Base-by-base conservation (phyloP, 257 asterid species). In the Gardenia jasminoides region DNA sequence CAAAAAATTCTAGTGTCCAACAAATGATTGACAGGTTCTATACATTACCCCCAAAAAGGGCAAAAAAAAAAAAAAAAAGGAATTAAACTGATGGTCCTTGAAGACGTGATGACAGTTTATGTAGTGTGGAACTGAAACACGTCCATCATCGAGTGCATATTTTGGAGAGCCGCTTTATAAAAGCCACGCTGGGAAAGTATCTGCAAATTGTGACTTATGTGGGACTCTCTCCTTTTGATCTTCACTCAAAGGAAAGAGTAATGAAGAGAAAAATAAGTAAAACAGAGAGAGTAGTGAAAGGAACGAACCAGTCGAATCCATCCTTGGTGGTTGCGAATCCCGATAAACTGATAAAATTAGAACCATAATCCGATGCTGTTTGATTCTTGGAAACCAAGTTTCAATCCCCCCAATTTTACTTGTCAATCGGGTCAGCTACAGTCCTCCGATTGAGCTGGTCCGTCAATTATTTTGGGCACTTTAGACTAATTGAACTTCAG, bases 161-260 rank as follows among this genome's bases (percentile, higher is more conserved):
- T 39, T 70, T 58, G 64, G 81, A 33, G 77, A 56, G 81, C 76
- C 81, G 43, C 76, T 78, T 58, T 70, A 7, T n/a, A 41, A 46
- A 58, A 70, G 76, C 17, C 22, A 26, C 20, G 76, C 64, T 31
- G 56, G 33, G 36, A 16, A 56, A 68, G 30, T 19, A 31, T 30
- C 12, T 36, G 54, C 3, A 17, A 19, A 64, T 64, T 64, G 36
- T 3, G 20, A 64, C 30, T 62, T 62, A 30, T 30, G 2, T 4
- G 39, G 11, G 6, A n/a, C 36, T n/a, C 28, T 26, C 39, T 11
- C 20, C 10, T 28, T 64, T 64, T 26, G 1, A 22, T 30, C 20
- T 54, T 20, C 48, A 0, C 26, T 20, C 30, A 2, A n/a, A n/a
- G n/a, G n/a, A n/a, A n/a, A n/a, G 41, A 36, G 4, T 36, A 36